A percentile compares a stretch with the other conserved stretches of the same genome.
These are phyloP conservation scores for Primulina tabacum DNA, from an alignment of 257 asterid genomes.

Conservation along the genomic window DNA sequence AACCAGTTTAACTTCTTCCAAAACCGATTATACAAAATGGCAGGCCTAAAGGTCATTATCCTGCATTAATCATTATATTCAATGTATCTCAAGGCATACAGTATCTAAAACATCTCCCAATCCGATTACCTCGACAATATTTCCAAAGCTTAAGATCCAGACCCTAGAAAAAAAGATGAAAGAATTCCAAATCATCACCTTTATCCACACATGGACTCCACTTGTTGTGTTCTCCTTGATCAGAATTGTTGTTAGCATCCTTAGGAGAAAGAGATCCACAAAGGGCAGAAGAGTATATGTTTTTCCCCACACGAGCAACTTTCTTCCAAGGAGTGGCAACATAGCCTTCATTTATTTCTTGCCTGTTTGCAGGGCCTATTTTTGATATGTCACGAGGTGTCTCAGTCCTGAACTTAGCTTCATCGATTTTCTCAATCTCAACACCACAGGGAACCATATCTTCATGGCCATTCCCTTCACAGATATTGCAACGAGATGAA, in stretches of 20 bases:
- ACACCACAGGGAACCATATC: neutral
- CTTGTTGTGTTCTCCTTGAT: constrained; percentile 4
- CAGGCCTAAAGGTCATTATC: neutral
- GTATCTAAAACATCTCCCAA: too few species aligned
- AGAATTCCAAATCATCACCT: constrained; percentile 20
- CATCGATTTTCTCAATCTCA: neutral
- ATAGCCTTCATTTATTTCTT: neutral
- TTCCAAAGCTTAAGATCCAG: constrained; percentile 3
- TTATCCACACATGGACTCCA: constrained; percentile 15
- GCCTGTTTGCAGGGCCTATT: constrained; percentile 16
- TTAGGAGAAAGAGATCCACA: constrained; percentile 11
- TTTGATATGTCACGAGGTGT: neutral
- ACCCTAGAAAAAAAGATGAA: neutral
- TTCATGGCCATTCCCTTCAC: constrained; percentile 16
- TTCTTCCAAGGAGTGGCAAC: constrained; percentile 8
- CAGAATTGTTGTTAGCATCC: constrained; percentile 12
- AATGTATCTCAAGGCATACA: neutral
- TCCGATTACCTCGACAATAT: too few species aligned
- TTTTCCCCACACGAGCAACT: constrained; percentile 9
- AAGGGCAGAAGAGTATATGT: neutral
- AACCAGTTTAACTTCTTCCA: constrained; percentile 8
- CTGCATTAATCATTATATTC: neutral
- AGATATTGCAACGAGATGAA: constrained; percentile 1
- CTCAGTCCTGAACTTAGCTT: neutral
- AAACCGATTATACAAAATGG: neutral